Base-by-base conservation (phyloP, 257 asterid species). In the Salvia miltiorrhiza region DNA sequence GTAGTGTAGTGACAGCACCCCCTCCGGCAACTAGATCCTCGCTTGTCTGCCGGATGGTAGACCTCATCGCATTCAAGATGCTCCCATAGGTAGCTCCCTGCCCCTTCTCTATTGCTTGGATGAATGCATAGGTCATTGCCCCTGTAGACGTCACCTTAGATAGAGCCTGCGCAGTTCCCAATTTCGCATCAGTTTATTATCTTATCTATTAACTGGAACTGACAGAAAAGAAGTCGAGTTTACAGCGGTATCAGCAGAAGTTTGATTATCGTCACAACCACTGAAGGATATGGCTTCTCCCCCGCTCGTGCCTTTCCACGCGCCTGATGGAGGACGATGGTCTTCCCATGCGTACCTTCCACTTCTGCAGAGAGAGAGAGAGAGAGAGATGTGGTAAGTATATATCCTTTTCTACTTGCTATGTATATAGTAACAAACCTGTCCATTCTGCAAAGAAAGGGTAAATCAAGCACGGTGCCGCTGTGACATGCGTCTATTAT, bases 241-340 rank as follows among this genome's bases (percentile, higher is more conserved):
- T 85, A 90, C 99, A 40, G 82, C 56, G 35, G 99, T 91, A 77
- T 94, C 99, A 37, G 96, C 97, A 47, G 99, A 77, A 28, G 90
- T 87, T 81, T 94, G 99, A 80, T 91, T 78, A 69, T 94, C 99
- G 39, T 89, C 96, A 65, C 99, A 94, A 20, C 99, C 97, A 65
- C 99, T 94, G 76, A 94, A 94, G 33, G 97, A 94, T 74, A 94
- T 82, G 61, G 81, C 97, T 73, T 94, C 99, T 67, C 99, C 99
- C 13, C 99, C 97, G 19, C 83, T 91, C 26, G 99, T 87, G 53
- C 99, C 99, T 86, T 91, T 94, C 97, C 96, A 94, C 7, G 80
- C 50, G 13, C 99, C 97, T 24, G 99, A 74, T 65, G 73, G 81
- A 13, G 99, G 99, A 9, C 99, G 97, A 70, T 94, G 99, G 56